These are phyloP conservation scores for Tulasnella sp. DNA, from an alignment of 768 basidiomycete genomes.

Conservation along the genomic window DNA sequence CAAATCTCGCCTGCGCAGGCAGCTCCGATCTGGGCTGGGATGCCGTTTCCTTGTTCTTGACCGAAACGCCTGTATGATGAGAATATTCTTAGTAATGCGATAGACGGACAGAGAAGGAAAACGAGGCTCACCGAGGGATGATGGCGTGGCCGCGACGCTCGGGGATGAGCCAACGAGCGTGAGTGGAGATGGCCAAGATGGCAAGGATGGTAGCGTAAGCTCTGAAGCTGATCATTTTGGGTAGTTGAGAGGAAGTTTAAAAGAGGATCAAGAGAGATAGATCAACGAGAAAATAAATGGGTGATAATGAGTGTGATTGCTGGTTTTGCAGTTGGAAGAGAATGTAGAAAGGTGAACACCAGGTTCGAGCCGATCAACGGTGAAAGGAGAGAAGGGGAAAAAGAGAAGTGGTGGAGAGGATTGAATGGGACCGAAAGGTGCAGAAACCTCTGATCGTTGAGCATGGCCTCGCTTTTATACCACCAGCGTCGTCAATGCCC, in stretches of 20 bases:
- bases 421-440: background rate
- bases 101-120: no score
- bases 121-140: background rate
- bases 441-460: background rate
- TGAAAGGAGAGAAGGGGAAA: background rate
- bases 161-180: background rate
- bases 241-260: background rate
- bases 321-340: background rate
- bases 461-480: no score
- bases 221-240: background rate
- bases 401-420: background rate
- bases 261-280: background rate
- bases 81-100: no score
- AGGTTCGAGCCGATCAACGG: constrained; percentile 5
- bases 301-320: background rate
- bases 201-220: background rate
- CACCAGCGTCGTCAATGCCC: no score
- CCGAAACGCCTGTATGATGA: background rate
- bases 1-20: background rate
- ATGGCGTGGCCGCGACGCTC: background rate
- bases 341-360: background rate
- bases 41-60: background rate
- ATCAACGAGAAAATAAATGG: background rate
- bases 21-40: background rate
- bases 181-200: background rate